These are phyloP conservation scores for Westerdykella ornata DNA, from an alignment of 2,329 filamentous ascomycete species.

Conservation along the genomic window DNA sequence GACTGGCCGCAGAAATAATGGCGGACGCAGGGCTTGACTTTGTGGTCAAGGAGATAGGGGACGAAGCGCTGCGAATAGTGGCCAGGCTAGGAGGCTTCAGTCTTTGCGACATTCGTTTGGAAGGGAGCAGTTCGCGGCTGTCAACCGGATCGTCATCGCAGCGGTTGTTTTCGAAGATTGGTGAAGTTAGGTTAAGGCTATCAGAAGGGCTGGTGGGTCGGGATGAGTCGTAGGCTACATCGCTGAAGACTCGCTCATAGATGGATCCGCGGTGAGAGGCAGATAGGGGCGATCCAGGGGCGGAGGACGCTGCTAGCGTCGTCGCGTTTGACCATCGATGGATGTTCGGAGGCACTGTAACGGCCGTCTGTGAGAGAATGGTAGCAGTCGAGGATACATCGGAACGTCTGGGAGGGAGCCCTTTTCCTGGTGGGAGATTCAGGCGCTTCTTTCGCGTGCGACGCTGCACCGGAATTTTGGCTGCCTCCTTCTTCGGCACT, in stretches of 20 bases:
- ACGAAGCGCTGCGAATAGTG: conserved; percentile 28
- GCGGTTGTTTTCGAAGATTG: conserved; percentile 46
- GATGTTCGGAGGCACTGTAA: conserved; percentile 49
- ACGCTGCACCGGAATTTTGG: conserved; percentile 44
- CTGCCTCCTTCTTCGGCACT: conserved; percentile 36
- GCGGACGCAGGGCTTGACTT: conserved; percentile 33
- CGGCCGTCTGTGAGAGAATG: conserved; percentile 58
- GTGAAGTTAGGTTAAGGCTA: conserved; percentile 55
- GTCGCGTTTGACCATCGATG: conserved; percentile 62
- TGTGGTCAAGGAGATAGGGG: conserved; percentile 26
- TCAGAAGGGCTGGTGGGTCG: conserved; percentile 70
- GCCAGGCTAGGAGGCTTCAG: conserved; percentile 27
- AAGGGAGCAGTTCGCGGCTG: conserved; percentile 4
- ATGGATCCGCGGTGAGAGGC: conserved; percentile 62
- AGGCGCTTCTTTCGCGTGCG: conserved; percentile 65
- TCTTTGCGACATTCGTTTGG: conserved; percentile 17
- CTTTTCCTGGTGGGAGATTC: conserved; percentile 51
- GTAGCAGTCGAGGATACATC: conserved; percentile 48
- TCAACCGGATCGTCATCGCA: conserved; percentile 13
- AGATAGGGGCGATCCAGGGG: conserved; percentile 75
- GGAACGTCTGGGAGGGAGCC: conserved; percentile 36
- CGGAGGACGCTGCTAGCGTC: conserved; percentile 60
- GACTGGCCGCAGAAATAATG: conserved; percentile 27
- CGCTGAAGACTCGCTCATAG: conserved; percentile 66
- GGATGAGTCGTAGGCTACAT: conserved; percentile 56